A percentile compares a stretch with the other conserved stretches of the same genome.
These are phyloP conservation scores for Hymenotorrendiella dingleyae DNA, from an alignment of 2,329 filamentous ascomycete species.

Conservation along the genomic window DNA sequence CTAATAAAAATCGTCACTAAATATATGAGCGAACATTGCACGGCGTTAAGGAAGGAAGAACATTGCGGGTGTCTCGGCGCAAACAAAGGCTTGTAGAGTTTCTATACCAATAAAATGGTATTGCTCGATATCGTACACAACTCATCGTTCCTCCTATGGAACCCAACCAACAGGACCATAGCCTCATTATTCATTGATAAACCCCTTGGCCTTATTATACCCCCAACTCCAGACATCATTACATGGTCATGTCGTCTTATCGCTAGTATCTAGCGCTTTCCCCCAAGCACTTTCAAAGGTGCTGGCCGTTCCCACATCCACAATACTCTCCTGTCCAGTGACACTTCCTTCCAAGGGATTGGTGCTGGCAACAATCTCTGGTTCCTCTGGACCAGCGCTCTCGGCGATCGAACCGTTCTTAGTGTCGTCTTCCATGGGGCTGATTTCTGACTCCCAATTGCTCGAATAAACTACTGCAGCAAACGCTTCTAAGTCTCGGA, in stretches of 20 bases:
- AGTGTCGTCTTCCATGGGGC: constrained; percentile 23
- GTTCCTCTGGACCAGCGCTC: constrained; percentile 7
- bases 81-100: constrained; percentile 5
- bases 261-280: constrained; percentile 46
- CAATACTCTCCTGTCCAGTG: constrained; percentile 42
- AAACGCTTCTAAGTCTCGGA: constrained; percentile 74
- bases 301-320: constrained; percentile 44
- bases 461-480: constrained; percentile 82
- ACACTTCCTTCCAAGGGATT: constrained; percentile 14
- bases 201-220: background rate
- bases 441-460: constrained; percentile 68
- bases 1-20: constrained; percentile 15
- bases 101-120: constrained; percentile 8
- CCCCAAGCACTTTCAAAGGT: constrained; percentile 67
- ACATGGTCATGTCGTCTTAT: constrained; percentile 6
- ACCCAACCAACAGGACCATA: no score
- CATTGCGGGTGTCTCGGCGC: constrained; percentile 19
- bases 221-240: constrained; percentile 8
- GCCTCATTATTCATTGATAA: background rate
- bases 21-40: constrained; percentile 6
- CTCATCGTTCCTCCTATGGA: no score
- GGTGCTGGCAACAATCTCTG: constrained; percentile 14
- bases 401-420: constrained; percentile 7
- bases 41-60: constrained; percentile 15
- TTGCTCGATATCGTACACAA: constrained; percentile 20